Evolutionary conservation across 352 stramenopile species (phyloP).

Genomic region (Globisporangium cylindrosporum): DNA sequence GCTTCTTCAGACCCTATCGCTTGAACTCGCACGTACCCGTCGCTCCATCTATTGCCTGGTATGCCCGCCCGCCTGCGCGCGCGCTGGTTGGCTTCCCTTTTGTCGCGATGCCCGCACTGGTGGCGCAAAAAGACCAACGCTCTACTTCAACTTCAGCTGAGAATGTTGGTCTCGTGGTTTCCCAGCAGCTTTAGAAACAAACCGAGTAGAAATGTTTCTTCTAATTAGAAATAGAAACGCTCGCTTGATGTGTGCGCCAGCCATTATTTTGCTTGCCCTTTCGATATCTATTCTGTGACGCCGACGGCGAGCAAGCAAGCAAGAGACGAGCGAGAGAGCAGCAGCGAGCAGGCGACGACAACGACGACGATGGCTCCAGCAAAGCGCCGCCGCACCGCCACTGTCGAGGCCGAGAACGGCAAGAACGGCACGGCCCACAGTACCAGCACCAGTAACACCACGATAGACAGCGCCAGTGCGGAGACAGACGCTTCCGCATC

Average conservation of each 20-base stretch:
- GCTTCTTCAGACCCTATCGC: too few relatives aligned
- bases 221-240: slow-evolving; percentile 7
- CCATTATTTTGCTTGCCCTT: slow-evolving; percentile 8
- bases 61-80: too few relatives aligned
- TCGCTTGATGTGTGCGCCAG: slow-evolving; percentile 11
- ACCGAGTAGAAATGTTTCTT: neutral
- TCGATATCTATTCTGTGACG: slow-evolving; percentile 5
- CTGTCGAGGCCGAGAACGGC: slow-evolving; percentile 9
- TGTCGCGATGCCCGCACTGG: neutral
- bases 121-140: neutral
- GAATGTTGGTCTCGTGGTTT: neutral
- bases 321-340: neutral
- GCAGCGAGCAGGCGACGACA: neutral
- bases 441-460: neutral
- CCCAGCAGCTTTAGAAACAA: slow-evolving; percentile 5
- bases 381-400: slow-evolving; percentile 31
- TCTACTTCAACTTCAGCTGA: neutral
- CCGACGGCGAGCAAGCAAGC: neutral
- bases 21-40: too few relatives aligned
- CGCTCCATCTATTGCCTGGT: too few relatives aligned
- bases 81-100: too few relatives aligned
- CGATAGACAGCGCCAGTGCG: neutral
- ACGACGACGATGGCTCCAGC: slow-evolving; percentile 28
- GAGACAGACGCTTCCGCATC: neutral
- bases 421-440: slow-evolving; percentile 15